These are phyloP conservation scores for Sporothrix euskadiensis DNA, from an alignment of 2,329 filamentous ascomycete genomes.

Conservation along the genomic window DNA sequence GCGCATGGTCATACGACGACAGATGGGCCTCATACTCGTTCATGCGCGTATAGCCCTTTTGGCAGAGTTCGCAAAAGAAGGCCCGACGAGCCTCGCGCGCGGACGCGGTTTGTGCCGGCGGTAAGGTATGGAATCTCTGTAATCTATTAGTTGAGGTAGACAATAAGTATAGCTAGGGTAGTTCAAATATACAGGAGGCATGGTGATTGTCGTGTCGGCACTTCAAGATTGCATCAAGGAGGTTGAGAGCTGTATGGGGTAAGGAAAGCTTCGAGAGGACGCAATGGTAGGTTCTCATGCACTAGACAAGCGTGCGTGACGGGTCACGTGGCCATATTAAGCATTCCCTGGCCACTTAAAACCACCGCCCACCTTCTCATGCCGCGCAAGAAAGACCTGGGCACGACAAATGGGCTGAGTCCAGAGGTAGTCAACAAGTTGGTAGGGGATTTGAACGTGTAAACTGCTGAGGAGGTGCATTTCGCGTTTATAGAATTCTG, in stretches of 20 bases:
- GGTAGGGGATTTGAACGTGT: too few relatives aligned
- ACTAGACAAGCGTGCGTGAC: too few relatives aligned
- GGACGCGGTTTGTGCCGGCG: conserved; percentile 58
- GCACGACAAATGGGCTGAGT: too few relatives aligned
- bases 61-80: conserved; percentile 84
- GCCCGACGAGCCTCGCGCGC: conserved; percentile 76
- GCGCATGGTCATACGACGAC: conserved; percentile 90
- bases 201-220: neutral
- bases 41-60: conserved; percentile 92
- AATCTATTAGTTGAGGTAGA: neutral
- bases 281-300: neutral
- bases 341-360: too few relatives aligned
- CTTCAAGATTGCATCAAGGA: neutral
- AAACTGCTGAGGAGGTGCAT: too few relatives aligned
- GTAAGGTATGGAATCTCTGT: conserved; percentile 59
- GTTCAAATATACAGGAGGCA: conserved; percentile 21
- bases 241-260: neutral
- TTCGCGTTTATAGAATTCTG: too few relatives aligned
- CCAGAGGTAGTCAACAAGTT: too few relatives aligned
- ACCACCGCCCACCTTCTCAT: too few relatives aligned
- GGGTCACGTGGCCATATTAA: too few relatives aligned
- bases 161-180: neutral
- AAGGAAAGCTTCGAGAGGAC: neutral
- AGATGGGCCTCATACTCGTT: conserved; percentile 97
- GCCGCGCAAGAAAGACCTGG: too few relatives aligned